A percentile compares a stretch with the other conserved stretches of the same genome.
Evolutionary conservation across 805 yeast species (phyloP).

Genomic region (Yarrowia keelungensis): DNA sequence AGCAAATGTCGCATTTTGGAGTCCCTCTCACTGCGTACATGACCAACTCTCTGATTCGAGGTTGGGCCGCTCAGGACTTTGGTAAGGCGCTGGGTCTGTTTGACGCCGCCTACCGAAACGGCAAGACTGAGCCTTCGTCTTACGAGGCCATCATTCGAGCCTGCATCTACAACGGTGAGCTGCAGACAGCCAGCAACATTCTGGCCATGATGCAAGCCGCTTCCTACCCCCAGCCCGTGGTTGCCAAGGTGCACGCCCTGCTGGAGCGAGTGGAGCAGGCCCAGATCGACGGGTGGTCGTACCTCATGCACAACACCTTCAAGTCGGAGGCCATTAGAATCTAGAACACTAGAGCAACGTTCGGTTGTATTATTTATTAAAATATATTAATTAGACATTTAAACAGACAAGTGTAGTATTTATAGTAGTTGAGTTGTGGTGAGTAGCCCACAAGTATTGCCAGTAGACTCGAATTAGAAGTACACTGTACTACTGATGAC

Average conservation of each 20-base stretch:
- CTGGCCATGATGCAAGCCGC: constrained; percentile 44
- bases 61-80: constrained; percentile 50
- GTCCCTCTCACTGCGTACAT: constrained; percentile 49
- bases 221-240: constrained; percentile 49
- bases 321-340: constrained; percentile 34
- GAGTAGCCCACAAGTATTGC: not conserved
- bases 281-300: constrained; percentile 16
- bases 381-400: constrained; percentile 26
- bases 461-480: too few relatives aligned
- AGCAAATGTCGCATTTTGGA: constrained; percentile 49
- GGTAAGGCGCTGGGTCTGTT: constrained; percentile 46
- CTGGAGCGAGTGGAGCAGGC: constrained; percentile 16
- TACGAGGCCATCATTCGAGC: constrained; percentile 51
- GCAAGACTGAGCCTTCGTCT: constrained; percentile 49
- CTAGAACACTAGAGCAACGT: constrained; percentile 30
- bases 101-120: constrained; percentile 43
- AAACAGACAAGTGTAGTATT: too few relatives aligned
- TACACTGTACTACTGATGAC: too few relatives aligned
- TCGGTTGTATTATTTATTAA: constrained; percentile 37
- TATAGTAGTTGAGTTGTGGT: not conserved
- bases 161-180: constrained; percentile 45
- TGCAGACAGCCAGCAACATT: constrained; percentile 43
- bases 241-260: constrained; percentile 44
- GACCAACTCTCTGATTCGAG: constrained; percentile 49
- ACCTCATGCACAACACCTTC: constrained; percentile 38